A percentile compares a stretch with the other conserved stretches of the same genome.
Evolutionary conservation across 2,329 filamentous ascomycete species (phyloP).

Genomic region (Cordyceps pruinosa): DNA sequence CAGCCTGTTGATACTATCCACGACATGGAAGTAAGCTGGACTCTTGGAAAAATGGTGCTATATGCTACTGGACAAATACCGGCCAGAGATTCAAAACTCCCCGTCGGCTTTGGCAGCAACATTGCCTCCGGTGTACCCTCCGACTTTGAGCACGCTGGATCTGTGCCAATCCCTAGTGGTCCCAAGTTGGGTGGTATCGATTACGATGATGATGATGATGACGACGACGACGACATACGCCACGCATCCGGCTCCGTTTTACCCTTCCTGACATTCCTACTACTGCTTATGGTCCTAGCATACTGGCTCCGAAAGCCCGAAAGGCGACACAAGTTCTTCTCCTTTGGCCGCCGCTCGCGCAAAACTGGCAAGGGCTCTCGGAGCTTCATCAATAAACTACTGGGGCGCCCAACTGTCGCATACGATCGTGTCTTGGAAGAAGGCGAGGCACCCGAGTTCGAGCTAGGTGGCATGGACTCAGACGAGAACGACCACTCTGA

Average conservation of each 20-base stretch:
- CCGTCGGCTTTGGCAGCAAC: constrained; percentile 92
- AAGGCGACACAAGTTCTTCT: constrained; percentile 42
- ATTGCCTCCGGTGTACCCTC: constrained; percentile 52
- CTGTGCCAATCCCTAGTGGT: constrained; percentile 30
- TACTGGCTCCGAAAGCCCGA: constrained; percentile 78
- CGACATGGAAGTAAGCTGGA: constrained; percentile 92
- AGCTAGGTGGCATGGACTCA: constrained; percentile 62
- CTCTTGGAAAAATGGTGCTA: constrained; percentile 89
- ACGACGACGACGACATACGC: constrained; percentile 53
- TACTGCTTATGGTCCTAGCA: constrained; percentile 61
- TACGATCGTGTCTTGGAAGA: constrained; percentile 88
- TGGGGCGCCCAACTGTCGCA: constrained; percentile 47
- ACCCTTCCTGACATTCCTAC: constrained; percentile 43
- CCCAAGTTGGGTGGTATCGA: constrained; percentile 19
- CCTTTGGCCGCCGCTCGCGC: constrained; percentile 24
- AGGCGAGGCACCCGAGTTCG: constrained; percentile 67
- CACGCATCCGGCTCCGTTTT: constrained; percentile 67
- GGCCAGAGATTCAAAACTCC: constrained; percentile 49
- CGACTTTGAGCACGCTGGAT: constrained; percentile 81
- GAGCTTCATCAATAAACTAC: constrained; percentile 55
- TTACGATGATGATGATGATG: constrained; percentile 41
- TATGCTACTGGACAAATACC: constrained; percentile 88
- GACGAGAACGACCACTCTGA: constrained; percentile 60
- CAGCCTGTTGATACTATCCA: constrained; percentile 90
- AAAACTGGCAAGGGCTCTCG: constrained; percentile 39